Percentiles rank a stretch among this genome's conserved stretches.
Evolutionary conservation across 495 filamentous ascomycete genomes (phyloP).

Genomic region (Penicillium flavigenum): DNA sequence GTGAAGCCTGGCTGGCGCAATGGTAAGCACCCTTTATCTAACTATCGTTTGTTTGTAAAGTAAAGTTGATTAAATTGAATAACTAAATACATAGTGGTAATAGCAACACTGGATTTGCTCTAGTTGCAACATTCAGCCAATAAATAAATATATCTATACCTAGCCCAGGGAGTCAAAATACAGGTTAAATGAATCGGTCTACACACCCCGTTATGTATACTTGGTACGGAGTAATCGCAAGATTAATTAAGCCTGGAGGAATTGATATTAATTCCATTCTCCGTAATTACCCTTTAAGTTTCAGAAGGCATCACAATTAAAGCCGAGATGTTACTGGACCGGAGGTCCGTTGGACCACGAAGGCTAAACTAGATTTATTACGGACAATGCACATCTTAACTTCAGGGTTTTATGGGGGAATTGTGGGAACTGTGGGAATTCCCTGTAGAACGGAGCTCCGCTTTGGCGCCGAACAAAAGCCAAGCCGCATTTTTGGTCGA

Average conservation of each 20-base stretch:
- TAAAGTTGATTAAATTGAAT: no score
- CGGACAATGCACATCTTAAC: background rate
- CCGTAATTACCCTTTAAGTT: background rate
- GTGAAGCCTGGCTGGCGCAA: no score
- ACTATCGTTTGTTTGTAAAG: no score
- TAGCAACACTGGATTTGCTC: no score
- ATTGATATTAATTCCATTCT: background rate
- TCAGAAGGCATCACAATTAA: background rate
- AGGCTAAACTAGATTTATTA: background rate
- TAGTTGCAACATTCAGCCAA: no score
- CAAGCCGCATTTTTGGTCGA: background rate
- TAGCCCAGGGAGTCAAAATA: no score
- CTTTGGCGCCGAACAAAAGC: background rate
- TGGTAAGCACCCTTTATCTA: no score
- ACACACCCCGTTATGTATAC: no score
- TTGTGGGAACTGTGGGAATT: background rate
- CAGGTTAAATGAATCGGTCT: no score
- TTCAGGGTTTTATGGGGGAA: background rate
- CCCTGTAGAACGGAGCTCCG: constrained; percentile 13
- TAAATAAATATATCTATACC: no score
- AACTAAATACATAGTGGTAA: no score
- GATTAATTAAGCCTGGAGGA: background rate
- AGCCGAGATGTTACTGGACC: constrained; percentile 18
- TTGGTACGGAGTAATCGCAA: background rate
- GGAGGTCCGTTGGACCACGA: constrained; percentile 23